Conservation (phyloP, 164 flowering plant species). For the Aristolochia californica region DNA sequence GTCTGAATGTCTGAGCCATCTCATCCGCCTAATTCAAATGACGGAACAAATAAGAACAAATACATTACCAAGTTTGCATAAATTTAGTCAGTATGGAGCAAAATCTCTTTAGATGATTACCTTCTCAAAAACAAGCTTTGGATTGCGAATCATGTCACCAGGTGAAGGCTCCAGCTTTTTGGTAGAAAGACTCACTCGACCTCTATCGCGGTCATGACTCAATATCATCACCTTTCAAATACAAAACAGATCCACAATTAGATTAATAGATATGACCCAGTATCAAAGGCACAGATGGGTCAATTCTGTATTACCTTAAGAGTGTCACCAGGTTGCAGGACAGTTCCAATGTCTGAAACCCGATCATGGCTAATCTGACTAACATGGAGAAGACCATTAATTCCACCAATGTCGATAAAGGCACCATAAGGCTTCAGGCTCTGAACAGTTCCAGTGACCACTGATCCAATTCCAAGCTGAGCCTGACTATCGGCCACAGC, state of each 20-base stretch:
- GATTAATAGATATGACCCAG: neutral
- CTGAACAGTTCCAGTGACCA: slow-evolving; percentile 82
- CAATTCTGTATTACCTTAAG: slow-evolving; percentile 51
- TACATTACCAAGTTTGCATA: neutral
- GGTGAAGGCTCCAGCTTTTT: slow-evolving; percentile 98
- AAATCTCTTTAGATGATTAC: slow-evolving; percentile 22
- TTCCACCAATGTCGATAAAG: slow-evolving; percentile 95
- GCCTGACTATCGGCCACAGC: slow-evolving; percentile 97
- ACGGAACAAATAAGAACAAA: slow-evolving; percentile 8
- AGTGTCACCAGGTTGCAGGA: slow-evolving; percentile 90
- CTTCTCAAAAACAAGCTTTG: slow-evolving; percentile 95
- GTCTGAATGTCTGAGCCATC: slow-evolving; percentile 98
- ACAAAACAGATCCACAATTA: neutral
- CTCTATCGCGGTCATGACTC: slow-evolving; percentile 96
- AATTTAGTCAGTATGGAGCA: neutral
- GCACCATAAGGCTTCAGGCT: slow-evolving; percentile 97
- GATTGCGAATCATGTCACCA: slow-evolving; percentile 98
- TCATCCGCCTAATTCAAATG: slow-evolving; percentile 66
- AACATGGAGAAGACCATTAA: slow-evolving; percentile 95
- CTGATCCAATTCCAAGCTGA: slow-evolving; percentile 95
- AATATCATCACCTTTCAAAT: slow-evolving; percentile 72
- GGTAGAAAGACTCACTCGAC: slow-evolving; percentile 93
- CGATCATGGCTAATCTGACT: slow-evolving; percentile 99
- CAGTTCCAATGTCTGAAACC: slow-evolving; percentile 83
- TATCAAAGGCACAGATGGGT: too few relatives aligned